phyloP scores from a whole-genome alignment of 2,329 filamentous ascomycete genomes.

The Fusarium cyanostomum region DNA sequence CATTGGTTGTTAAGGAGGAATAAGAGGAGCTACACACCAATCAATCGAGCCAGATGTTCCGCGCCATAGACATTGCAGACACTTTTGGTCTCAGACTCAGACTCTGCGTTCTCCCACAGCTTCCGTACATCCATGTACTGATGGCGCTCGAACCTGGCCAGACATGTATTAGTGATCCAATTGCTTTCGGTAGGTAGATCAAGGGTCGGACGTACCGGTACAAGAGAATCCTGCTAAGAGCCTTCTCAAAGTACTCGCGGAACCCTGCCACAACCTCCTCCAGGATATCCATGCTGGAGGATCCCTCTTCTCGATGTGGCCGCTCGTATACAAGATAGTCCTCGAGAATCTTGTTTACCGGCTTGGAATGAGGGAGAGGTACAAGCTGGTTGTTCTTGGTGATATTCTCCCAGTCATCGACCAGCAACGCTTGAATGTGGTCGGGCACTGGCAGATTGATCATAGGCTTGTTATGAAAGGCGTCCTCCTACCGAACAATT shows the following conservation, averaged over 20 bases:
- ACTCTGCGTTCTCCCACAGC: slow-evolving; percentile 69
- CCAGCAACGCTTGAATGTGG: slow-evolving; percentile 87
- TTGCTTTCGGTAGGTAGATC: not conserved
- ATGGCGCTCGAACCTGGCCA: slow-evolving; percentile 85
- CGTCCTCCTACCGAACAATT: slow-evolving; percentile 75
- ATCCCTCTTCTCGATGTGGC: slow-evolving; percentile 70
- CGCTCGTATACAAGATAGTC: slow-evolving; percentile 80
- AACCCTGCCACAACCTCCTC: slow-evolving; percentile 89
- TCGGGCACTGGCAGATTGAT: slow-evolving; percentile 90
- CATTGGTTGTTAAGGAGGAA: not conserved
- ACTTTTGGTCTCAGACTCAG: slow-evolving; percentile 74
- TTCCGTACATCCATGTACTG: slow-evolving; percentile 85
- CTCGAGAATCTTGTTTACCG: slow-evolving; percentile 80
- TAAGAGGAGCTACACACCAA: slow-evolving; percentile 68
- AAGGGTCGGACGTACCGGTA: slow-evolving; percentile 66
- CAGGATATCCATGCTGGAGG: slow-evolving; percentile 82
- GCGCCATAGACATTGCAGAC: slow-evolving; percentile 88
- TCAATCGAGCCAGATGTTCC: slow-evolving; percentile 88
- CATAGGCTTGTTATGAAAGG: slow-evolving; percentile 83
- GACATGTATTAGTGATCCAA: slow-evolving; percentile 34
- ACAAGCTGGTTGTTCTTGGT: slow-evolving; percentile 95
- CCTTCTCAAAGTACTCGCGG: slow-evolving; percentile 93
- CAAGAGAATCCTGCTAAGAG: slow-evolving; percentile 85
- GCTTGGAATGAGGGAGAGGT: slow-evolving; percentile 78
- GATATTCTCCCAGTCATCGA: slow-evolving; percentile 99